A percentile compares a stretch with the other conserved stretches of the same genome.
Evolutionary conservation across 106 monocot genomes (phyloP).

Genomic region (Dactylorhiza incarnata): DNA sequence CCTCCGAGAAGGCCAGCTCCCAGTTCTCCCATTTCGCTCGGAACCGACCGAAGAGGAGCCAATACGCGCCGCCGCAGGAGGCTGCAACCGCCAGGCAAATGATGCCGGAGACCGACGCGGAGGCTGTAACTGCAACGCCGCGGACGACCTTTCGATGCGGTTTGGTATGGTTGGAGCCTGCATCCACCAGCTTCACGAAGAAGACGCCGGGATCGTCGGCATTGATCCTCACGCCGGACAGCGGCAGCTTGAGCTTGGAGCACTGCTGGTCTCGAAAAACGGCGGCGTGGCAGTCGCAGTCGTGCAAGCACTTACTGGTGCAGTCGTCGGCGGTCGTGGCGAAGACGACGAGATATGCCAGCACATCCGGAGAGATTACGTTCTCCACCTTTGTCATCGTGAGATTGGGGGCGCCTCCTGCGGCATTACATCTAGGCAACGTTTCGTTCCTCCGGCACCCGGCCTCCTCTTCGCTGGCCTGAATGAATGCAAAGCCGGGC

Average conservation of each 20-base stretch:
- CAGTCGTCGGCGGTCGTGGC: not conserved
- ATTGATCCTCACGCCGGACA: not conserved
- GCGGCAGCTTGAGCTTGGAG: conserved; percentile 3
- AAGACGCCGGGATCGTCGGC: not conserved
- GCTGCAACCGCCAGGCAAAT: not conserved
- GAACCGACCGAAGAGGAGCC: not conserved
- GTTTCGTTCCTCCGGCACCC: not conserved
- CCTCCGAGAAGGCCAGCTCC: not conserved
- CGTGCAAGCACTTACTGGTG: not conserved
- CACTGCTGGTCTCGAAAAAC: not conserved
- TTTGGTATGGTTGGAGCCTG: not conserved
- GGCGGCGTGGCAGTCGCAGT: conserved; percentile 5
- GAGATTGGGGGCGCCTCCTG: not conserved
- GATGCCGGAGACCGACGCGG: not conserved
- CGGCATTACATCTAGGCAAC: not conserved
- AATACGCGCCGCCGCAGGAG: not conserved
- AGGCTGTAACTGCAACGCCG: not conserved
- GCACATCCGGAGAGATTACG: not conserved
- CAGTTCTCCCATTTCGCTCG: not conserved
- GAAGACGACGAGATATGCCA: not conserved
- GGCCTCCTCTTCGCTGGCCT: too few relatives aligned
- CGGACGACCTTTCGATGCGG: not conserved
- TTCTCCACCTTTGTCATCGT: not conserved
- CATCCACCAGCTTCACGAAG: not conserved
- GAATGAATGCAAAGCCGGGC: too few relatives aligned